Conservation (phyloP, 73 alveolate species). For the Tetrahymena elliotti region DNA sequence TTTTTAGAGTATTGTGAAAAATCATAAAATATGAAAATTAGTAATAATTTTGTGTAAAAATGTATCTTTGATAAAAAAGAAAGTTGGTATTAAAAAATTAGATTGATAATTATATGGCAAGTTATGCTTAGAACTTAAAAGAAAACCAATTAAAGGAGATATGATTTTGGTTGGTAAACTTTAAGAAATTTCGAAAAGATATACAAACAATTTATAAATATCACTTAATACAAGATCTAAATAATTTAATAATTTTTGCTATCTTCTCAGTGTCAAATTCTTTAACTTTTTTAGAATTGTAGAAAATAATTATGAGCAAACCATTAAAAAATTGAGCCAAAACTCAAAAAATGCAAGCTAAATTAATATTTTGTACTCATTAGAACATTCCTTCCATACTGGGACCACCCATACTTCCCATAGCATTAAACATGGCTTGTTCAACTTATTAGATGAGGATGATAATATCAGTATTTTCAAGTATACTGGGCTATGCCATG, state of each 20-base stretch:
- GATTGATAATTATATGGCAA: not conserved
- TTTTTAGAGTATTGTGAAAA: no score
- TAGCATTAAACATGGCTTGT: not conserved
- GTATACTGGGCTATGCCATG: not conserved
- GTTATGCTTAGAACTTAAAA: not conserved
- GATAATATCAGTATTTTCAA: not conserved
- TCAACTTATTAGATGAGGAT: not conserved
- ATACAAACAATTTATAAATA: not conserved
- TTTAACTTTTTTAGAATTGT: not conserved
- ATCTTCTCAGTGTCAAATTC: not conserved
- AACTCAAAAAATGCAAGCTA: not conserved
- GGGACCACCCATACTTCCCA: not conserved
- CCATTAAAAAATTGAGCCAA: not conserved
- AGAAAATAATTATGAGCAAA: not conserved
- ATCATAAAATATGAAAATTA: no score
- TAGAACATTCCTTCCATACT: not conserved
- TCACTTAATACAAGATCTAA: not conserved
- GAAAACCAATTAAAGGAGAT: not conserved
- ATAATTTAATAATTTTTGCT: not conserved
- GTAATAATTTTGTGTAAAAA: no score
- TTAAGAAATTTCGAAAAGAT: not conserved
- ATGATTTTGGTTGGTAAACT: not conserved
- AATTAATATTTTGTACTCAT: not conserved
- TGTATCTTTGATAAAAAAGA: no score
- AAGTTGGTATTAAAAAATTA: not conserved